Conservation (phyloP, 108 stramenopile species). For the Bacterosira constricta region DNA sequence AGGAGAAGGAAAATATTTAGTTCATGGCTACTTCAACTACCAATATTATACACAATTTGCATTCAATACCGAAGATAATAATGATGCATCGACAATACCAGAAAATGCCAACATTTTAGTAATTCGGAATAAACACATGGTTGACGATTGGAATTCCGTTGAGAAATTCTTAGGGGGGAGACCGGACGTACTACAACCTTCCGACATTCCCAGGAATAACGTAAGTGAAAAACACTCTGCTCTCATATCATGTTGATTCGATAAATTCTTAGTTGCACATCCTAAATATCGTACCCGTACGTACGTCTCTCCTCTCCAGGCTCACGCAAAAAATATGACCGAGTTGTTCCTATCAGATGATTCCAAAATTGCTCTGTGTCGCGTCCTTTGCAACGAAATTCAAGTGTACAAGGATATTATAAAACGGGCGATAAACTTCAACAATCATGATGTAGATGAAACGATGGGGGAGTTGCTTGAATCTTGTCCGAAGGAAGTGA, state of each 20-base stretch:
- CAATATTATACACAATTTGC: conserved; percentile 36
- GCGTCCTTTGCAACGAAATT: conserved; percentile 50
- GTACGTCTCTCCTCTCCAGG: background rate
- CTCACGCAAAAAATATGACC: conserved; percentile 22
- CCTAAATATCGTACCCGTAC: background rate
- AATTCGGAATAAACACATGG: conserved; percentile 51
- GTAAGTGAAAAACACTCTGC: background rate
- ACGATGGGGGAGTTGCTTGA: conserved; percentile 34
- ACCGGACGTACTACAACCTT: conserved; percentile 5
- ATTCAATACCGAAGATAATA: background rate
- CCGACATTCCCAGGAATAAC: conserved; percentile 30
- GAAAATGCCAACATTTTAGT: conserved; percentile 35
- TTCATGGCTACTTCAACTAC: conserved; percentile 38
- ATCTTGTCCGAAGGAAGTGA: conserved; percentile 38
- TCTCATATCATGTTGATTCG: background rate
- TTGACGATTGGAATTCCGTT: conserved; percentile 49
- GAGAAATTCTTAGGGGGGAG: conserved; percentile 32
- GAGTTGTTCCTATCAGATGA: conserved; percentile 42
- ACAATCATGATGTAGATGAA: conserved; percentile 11
- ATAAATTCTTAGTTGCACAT: background rate
- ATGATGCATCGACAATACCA: background rate
- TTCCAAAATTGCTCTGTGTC: conserved; percentile 39
- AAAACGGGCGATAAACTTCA: conserved; percentile 34
- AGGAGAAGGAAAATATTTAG: conserved; percentile 7
- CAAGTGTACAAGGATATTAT: conserved; percentile 50